These are phyloP conservation scores for Xylariaceae sp. DNA, from an alignment of 2,329 filamentous ascomycete genomes.

Conservation along the genomic window DNA sequence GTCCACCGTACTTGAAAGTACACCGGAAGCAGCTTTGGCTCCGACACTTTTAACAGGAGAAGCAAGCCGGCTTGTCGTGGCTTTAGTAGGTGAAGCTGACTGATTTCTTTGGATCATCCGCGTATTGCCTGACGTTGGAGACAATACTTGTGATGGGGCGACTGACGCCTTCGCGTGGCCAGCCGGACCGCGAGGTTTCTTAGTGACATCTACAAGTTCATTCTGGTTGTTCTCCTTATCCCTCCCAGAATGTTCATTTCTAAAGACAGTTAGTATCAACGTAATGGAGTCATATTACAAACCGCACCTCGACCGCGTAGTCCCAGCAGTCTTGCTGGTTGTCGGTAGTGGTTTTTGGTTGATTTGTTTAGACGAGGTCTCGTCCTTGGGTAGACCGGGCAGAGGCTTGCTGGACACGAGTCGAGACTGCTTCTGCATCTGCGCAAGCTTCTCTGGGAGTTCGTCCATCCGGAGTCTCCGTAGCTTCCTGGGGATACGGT, in stretches of 20 bases:
- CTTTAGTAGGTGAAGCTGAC: constrained; percentile 49
- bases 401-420: constrained; percentile 29
- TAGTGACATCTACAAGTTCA: constrained; percentile 56
- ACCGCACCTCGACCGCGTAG: constrained; percentile 50
- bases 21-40: constrained; percentile 36
- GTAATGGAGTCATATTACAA: constrained; percentile 17
- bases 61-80: constrained; percentile 40
- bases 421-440: constrained; percentile 35
- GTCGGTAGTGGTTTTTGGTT: constrained; percentile 34
- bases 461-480: constrained; percentile 80
- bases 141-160: constrained; percentile 60
- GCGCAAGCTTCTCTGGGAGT: constrained; percentile 52
- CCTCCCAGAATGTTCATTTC: constrained; percentile 56
- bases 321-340: constrained; percentile 29
- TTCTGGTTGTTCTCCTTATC: constrained; percentile 72
- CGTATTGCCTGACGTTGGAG: constrained; percentile 77
- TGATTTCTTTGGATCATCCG: constrained; percentile 55
- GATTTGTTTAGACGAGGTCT: constrained; percentile 33
- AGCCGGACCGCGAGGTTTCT: constrained; percentile 47
- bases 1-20: constrained; percentile 55
- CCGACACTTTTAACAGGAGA: constrained; percentile 36
- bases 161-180: constrained; percentile 37
- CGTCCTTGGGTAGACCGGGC: constrained; percentile 46
- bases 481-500: constrained; percentile 77
- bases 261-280: constrained; percentile 34